Percentiles rank a stretch among this genome's conserved stretches.
phyloP scores from a whole-genome alignment of 805 yeast genomes.

The Ogataea chonburiensis region DNA sequence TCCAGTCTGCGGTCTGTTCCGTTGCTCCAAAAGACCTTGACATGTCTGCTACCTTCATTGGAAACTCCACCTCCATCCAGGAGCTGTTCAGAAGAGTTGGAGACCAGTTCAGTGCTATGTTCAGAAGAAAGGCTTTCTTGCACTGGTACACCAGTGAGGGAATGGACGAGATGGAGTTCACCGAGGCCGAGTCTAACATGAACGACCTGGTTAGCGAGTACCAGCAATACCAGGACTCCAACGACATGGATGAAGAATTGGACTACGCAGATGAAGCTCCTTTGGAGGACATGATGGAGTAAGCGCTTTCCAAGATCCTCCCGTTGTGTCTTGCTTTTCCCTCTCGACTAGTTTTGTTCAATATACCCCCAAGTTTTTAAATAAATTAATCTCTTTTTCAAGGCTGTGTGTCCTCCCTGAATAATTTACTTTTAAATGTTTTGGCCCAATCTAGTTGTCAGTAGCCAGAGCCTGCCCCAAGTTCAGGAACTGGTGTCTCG shows the following conservation, averaged over 20 bases:
- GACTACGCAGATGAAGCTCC: conserved; percentile 69
- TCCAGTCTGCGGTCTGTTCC: conserved; percentile 90
- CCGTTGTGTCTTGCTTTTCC: conserved; percentile 17
- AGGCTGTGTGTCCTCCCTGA: conserved; percentile 5
- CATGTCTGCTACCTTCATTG: conserved; percentile 90
- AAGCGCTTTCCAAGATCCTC: conserved; percentile 17
- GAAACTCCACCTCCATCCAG: conserved; percentile 90
- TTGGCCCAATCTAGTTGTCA: conserved; percentile 33
- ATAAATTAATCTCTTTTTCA: conserved; percentile 6
- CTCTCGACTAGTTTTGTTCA: conserved; percentile 13
- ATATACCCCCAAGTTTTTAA: conserved; percentile 11
- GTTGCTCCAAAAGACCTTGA: conserved; percentile 84
- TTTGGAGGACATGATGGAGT: conserved; percentile 47
- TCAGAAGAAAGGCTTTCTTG: conserved; percentile 89
- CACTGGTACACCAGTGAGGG: conserved; percentile 97
- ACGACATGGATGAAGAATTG: conserved; percentile 73
- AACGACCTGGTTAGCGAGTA: conserved; percentile 84
- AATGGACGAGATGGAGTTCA: conserved; percentile 93
- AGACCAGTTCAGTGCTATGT: conserved; percentile 89
- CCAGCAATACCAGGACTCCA: conserved; percentile 86
- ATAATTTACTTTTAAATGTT: conserved; percentile 23
- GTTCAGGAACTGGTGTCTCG: conserved; percentile 20
- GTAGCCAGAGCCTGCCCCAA: conserved; percentile 29
- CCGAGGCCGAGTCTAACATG: conserved; percentile 92
- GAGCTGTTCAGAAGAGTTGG: conserved; percentile 88